phyloP scores from a whole-genome alignment of 83 land plant species.

The Picea engelmannii region DNA sequence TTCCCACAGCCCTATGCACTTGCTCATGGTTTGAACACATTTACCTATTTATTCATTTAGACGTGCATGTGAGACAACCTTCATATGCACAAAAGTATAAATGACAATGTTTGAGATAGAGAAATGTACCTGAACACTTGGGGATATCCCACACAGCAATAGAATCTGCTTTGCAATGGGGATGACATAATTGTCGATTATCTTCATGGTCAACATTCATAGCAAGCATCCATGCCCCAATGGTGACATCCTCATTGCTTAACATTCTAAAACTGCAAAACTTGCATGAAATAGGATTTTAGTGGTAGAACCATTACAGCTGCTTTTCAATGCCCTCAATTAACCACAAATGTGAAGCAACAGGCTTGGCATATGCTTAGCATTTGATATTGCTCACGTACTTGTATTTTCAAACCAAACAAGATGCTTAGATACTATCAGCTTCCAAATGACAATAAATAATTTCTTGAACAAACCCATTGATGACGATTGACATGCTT shows the following conservation, averaged over 20 bases:
- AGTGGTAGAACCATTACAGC: not conserved
- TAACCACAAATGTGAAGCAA: not conserved
- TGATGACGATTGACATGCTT: not conserved
- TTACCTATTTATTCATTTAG: not conserved
- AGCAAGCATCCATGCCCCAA: constrained; percentile 82
- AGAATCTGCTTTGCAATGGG: constrained; percentile 51
- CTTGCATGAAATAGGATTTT: not conserved
- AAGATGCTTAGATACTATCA: not conserved
- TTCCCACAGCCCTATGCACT: not conserved
- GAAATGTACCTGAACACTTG: constrained; percentile 61
- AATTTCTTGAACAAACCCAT: not conserved
- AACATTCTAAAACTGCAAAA: constrained; percentile 66
- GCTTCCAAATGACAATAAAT: not conserved
- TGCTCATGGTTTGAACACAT: not conserved
- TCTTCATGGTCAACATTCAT: constrained; percentile 82
- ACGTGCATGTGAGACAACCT: not conserved
- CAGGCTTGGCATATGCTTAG: not conserved
- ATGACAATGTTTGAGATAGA: not conserved
- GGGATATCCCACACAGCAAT: constrained; percentile 86
- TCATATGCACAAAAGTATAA: not conserved
- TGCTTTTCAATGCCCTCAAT: not conserved
- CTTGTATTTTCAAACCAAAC: not conserved
- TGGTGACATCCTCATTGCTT: constrained; percentile 77
- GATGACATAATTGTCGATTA: constrained; percentile 58
- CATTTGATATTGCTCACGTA: not conserved